These are phyloP conservation scores for Jasminum sambac DNA, from an alignment of 257 asterid species.

Conservation along the genomic window DNA sequence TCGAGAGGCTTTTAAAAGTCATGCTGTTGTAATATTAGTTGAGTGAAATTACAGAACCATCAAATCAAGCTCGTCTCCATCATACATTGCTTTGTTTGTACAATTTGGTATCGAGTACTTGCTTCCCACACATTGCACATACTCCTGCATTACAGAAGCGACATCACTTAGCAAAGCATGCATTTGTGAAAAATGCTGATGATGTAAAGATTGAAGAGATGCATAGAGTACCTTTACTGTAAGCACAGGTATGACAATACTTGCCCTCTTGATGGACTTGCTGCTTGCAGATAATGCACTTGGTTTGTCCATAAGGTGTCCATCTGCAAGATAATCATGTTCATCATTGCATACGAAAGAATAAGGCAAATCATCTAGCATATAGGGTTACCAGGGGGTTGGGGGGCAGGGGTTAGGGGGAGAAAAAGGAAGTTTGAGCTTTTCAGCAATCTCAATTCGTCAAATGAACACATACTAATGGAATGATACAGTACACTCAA, in stretches of 20 bases:
- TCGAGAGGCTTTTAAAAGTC: neutral
- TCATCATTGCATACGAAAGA: constrained; percentile 1
- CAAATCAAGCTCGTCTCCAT: constrained; percentile 18
- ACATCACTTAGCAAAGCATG: neutral
- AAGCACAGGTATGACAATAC: constrained; percentile 97
- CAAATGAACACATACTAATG: neutral
- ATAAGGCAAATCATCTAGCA: neutral
- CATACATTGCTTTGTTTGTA: constrained; percentile 98
- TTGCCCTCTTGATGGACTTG: constrained; percentile 98
- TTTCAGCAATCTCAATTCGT: neutral
- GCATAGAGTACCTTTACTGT: constrained; percentile 69
- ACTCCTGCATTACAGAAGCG: constrained; percentile 66
- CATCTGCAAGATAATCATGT: constrained; percentile 56
- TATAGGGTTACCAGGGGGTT: too few species aligned
- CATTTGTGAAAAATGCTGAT: neutral
- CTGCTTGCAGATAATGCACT: constrained; percentile 92
- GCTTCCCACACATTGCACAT: constrained; percentile 99
- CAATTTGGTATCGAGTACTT: constrained; percentile 90
- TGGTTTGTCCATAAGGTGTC: constrained; percentile 88
- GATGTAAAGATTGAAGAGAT: neutral
- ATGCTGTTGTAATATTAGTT: constrained; percentile 17
- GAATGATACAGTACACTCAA: neutral
- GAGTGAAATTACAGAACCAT: neutral
- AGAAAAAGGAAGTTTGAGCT: neutral
- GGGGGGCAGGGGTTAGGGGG: neutral